Percentiles rank a stretch among this genome's conserved stretches.
These are phyloP conservation scores for Blastocystis sp. DNA, from an alignment of 352 stramenopile species.

Conservation along the genomic window DNA sequence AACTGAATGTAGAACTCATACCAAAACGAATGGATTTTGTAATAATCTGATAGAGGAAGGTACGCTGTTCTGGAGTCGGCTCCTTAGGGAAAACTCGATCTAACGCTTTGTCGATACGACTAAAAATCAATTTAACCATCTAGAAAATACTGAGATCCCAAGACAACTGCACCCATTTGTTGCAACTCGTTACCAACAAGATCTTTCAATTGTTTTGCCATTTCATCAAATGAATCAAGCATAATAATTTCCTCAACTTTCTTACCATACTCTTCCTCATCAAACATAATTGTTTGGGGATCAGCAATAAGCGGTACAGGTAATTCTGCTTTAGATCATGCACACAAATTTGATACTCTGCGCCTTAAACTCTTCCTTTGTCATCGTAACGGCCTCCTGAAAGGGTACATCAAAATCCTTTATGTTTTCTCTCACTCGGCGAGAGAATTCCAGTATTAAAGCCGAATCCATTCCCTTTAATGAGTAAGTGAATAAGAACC, in stretches of 20 bases:
- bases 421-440: slow-evolving; percentile 68
- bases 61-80: too few relatives aligned
- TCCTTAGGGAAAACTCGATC: neutral
- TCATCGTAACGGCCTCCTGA: slow-evolving; percentile 69
- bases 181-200: too few relatives aligned
- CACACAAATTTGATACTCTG: slow-evolving; percentile 39
- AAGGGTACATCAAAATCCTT: slow-evolving; percentile 70
- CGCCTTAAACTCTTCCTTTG: slow-evolving; percentile 67
- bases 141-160: too few relatives aligned
- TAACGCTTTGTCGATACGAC: neutral
- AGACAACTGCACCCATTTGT: too few relatives aligned
- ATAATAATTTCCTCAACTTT: neutral
- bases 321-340: neutral
- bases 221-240: neutral
- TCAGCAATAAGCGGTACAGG: neutral
- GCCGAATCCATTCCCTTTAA: too few relatives aligned
- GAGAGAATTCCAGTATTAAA: too few relatives aligned
- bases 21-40: too few relatives aligned
- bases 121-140: neutral
- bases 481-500: neutral
- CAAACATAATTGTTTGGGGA: neutral
- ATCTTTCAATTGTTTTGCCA: neutral
- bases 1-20: too few relatives aligned
- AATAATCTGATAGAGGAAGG: too few relatives aligned
- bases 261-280: neutral